Percentiles rank a stretch among this genome's conserved stretches.
Conservation (phyloP, 2,329 filamentous ascomycete genomes). For the Curvularia sp. region DNA sequence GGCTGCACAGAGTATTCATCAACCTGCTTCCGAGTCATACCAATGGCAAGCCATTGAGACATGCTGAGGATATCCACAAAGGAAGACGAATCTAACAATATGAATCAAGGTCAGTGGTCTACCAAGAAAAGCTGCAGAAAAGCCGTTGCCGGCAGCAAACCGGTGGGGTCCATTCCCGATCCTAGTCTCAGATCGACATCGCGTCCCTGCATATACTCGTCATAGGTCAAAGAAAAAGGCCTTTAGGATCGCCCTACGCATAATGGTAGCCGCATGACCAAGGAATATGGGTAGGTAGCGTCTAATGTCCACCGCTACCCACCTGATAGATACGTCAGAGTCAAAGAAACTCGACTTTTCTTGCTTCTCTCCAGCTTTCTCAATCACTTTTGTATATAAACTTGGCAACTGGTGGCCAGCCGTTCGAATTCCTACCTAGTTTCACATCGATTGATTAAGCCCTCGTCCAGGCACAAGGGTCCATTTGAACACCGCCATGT, state of each 20-base stretch:
- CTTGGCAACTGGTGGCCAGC: neutral
- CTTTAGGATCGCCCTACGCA: conserved; percentile 6
- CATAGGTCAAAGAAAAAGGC: conserved; percentile 19
- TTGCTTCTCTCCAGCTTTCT: neutral
- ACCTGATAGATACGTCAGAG: conserved; percentile 7
- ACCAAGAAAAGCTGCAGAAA: neutral
- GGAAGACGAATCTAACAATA: neutral
- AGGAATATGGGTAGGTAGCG: conserved; percentile 14
- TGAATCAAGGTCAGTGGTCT: neutral
- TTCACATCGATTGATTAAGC: neutral
- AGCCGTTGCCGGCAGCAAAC: conserved; percentile 8
- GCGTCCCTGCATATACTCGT: conserved; percentile 28
- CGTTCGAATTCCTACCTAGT: neutral
- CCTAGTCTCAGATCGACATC: conserved; percentile 23
- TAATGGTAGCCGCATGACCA: conserved; percentile 22
- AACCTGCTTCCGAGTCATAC: neutral
- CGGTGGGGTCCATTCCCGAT: conserved; percentile 15
- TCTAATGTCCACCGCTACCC: conserved; percentile 10
- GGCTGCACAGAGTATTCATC: neutral
- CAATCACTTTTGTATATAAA: neutral
- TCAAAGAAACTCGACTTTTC: neutral
- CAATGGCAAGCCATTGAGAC: neutral
- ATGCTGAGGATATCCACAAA: neutral
- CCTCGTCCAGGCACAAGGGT: neutral
- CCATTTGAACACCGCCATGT: conserved; percentile 6